Evolutionary conservation across 1,284 basidiomycete genomes (phyloP).

Genomic region (Malassezia slooffiae): DNA sequence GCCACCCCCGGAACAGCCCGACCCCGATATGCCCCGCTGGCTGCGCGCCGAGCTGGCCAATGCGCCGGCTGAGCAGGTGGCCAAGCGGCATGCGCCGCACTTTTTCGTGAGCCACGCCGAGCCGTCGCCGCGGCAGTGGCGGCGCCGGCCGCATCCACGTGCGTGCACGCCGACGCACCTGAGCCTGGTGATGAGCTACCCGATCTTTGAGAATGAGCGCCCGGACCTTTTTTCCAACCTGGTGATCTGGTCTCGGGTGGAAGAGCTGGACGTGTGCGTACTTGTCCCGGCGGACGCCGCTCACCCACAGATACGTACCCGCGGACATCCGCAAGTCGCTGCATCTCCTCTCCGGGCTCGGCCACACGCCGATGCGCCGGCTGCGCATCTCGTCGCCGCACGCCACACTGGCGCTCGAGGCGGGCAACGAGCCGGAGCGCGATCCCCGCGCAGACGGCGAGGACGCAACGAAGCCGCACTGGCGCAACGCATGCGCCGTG

Average conservation of each 20-base stretch:
- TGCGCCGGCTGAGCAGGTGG: constrained; percentile 23
- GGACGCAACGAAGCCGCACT: background rate
- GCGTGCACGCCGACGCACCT: constrained; percentile 28
- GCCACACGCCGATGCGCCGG: constrained; percentile 23
- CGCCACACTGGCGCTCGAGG: constrained; percentile 28
- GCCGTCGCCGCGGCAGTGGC: constrained; percentile 6
- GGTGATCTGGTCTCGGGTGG: constrained; percentile 32
- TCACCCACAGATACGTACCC: too few relatives aligned
- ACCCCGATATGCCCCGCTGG: constrained; percentile 40
- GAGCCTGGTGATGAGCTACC: constrained; percentile 34
- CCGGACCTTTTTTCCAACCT: constrained; percentile 30
- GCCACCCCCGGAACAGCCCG: background rate
- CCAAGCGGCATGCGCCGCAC: constrained; percentile 30
- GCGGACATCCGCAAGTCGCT: constrained; percentile 27
- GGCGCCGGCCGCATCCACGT: constrained; percentile 1
- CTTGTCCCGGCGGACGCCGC: too few relatives aligned
- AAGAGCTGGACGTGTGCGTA: constrained; percentile 39
- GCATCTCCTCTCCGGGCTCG: constrained; percentile 22
- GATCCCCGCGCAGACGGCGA: background rate
- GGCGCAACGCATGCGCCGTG: constrained; percentile 8
- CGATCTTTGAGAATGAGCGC: constrained; percentile 37
- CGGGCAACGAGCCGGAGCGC: background rate
- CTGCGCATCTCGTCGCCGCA: constrained; percentile 33
- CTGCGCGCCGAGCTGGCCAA: constrained; percentile 29
- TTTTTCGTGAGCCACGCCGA: constrained; percentile 12